phyloP scores from a whole-genome alignment of 352 stramenopile species.

The Phytophthora fragariae region DNA sequence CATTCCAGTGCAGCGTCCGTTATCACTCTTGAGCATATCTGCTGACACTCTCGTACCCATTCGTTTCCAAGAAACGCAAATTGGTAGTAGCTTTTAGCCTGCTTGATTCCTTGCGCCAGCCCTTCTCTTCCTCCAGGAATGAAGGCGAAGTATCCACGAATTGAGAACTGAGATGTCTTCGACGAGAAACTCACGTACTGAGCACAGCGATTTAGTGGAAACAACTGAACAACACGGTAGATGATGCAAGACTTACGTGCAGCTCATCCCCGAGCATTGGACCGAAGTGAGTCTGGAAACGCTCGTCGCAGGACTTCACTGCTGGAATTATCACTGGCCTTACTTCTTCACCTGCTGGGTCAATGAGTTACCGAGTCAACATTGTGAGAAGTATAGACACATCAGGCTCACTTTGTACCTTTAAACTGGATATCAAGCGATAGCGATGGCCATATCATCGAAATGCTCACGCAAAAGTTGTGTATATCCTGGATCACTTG shows the following conservation, averaged over 20 bases:
- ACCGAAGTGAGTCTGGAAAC: constrained; percentile 55
- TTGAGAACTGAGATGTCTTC: constrained; percentile 34
- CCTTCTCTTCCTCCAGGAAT: constrained; percentile 48
- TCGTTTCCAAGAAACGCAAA: constrained; percentile 71
- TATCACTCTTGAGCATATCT: constrained; percentile 55
- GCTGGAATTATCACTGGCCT: constrained; percentile 31
- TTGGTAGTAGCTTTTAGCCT: constrained; percentile 79
- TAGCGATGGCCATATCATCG: constrained; percentile 78
- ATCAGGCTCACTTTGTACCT: constrained; percentile 19
- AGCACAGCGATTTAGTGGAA: background rate
- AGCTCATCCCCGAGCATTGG: constrained; percentile 49
- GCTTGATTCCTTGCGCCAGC: constrained; percentile 49
- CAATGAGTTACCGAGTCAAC: background rate
- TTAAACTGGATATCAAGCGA: constrained; percentile 65
- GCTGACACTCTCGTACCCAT: constrained; percentile 68
- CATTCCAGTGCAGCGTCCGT: constrained; percentile 42
- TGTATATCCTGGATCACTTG: constrained; percentile 54
- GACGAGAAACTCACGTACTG: constrained; percentile 51
- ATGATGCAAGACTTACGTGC: constrained; percentile 33
- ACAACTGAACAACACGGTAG: background rate
- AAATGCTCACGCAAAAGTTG: constrained; percentile 60
- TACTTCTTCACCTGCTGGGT: constrained; percentile 16
- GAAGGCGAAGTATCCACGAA: constrained; percentile 65
- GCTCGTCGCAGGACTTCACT: constrained; percentile 44
- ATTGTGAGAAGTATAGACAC: background rate